Base-by-base conservation (phyloP, 768 basidiomycete species). In the Amyloporia xantha region DNA sequence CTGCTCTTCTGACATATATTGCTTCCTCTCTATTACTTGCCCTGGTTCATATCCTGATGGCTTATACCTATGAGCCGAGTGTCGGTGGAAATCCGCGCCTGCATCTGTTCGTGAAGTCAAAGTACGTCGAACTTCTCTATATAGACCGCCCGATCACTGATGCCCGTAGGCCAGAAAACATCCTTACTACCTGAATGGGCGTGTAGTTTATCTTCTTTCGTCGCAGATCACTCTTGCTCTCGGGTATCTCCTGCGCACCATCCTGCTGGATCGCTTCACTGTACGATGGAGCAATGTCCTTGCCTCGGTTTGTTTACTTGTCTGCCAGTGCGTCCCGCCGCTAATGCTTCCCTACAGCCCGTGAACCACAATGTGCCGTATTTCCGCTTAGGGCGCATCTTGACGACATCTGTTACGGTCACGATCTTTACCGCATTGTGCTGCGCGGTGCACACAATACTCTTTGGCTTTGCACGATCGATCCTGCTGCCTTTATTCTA, bases 161-260 rank as follows among this genome's bases (percentile, higher is more conserved):
- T 56, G 20, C 52, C 36, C 2, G 6, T 23, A 12, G 19, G 12
- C 3, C 52, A 87, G 85, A 58, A 87, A 84, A 64, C 84, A 89
- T 51, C 85, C 84, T 0, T 77, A 79, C 54, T 82, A 86, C 57
- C 69, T 88, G 19, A 87, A 87, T 46, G 84, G 84, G 1, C 77
- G 78, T 15, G 66, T 86, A 4, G 53, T 88, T 6, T 85, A 84
- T 59, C 61, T 86, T 15, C 45, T 78, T 21, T 54, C 77, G 41
- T 72, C 78, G 0, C 86, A 88, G 59, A 9, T 71, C 2, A 65
- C 67, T 36, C 57, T 75, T 7, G 77, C 78, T 0, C 37, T 66
- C 5, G 66, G 69, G 2, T 86, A 75, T 52, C 64, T 72, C 1
- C 60, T 84, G 19, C 73, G 86, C 5, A 79, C 76, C 27, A 62